A percentile compares a stretch with the other conserved stretches of the same genome.
Evolutionary conservation across 2,329 filamentous ascomycete species (phyloP).

Genomic region (Penicillium sp.): DNA sequence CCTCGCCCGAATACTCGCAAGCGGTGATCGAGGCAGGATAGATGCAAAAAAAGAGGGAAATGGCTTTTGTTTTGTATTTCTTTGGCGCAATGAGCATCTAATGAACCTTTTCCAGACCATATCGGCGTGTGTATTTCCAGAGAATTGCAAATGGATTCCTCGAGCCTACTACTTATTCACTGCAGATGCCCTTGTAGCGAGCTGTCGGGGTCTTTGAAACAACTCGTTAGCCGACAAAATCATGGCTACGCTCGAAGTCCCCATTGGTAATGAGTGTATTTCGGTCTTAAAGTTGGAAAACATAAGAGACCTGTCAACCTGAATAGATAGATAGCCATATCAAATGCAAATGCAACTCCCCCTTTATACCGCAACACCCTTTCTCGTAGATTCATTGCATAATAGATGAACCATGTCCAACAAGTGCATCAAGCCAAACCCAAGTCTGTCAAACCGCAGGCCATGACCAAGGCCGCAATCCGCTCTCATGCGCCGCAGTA

Average conservation of each 20-base stretch:
- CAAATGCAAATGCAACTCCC: slow-evolving; percentile 3
- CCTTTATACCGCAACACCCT: slow-evolving; percentile 9
- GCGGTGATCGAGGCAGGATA: slow-evolving; percentile 31
- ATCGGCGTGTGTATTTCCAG: slow-evolving; percentile 19
- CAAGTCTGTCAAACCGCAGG: slow-evolving; percentile 5
- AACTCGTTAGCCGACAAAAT: too few relatives aligned
- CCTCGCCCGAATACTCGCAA: slow-evolving; percentile 46
- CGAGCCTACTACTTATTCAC: too few relatives aligned
- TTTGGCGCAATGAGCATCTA: slow-evolving; percentile 25
- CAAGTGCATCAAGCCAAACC: slow-evolving; percentile 7
- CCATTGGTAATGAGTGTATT: too few relatives aligned
- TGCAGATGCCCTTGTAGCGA: too few relatives aligned
- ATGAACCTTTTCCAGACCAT: slow-evolving; percentile 20
- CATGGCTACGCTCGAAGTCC: too few relatives aligned
- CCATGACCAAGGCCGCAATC: slow-evolving; percentile 6
- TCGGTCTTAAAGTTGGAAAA: too few relatives aligned
- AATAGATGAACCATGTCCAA: slow-evolving; percentile 9
- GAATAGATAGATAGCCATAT: background rate
- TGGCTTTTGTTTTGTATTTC: slow-evolving; percentile 4
- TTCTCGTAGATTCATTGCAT: slow-evolving; percentile 17
- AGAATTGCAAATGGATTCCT: slow-evolving; percentile 16
- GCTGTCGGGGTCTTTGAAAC: too few relatives aligned
- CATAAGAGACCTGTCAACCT: too few relatives aligned
- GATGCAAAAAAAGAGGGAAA: slow-evolving; percentile 3
- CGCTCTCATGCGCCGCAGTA: slow-evolving; percentile 13